Conservation (phyloP, 1,139 yeast genomes). For the Diutina siamensis region DNA sequence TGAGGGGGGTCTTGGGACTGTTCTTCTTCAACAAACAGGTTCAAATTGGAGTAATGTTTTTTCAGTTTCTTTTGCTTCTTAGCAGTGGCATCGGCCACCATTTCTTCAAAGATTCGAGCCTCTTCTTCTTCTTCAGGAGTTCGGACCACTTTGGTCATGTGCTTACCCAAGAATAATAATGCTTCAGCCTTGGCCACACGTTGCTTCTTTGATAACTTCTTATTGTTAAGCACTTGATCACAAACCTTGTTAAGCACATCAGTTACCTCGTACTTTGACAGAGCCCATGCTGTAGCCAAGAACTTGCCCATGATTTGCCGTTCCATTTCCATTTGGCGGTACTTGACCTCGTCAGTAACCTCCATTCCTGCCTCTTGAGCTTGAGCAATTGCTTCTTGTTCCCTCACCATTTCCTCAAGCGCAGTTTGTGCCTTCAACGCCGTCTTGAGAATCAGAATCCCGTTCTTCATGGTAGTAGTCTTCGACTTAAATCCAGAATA, state of each 20-base stretch:
- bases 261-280: conserved; percentile 64
- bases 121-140: conserved; percentile 64
- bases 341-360: conserved; percentile 26
- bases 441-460: conserved; percentile 27
- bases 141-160: conserved; percentile 45
- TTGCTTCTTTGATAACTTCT: conserved; percentile 36
- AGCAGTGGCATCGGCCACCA: conserved; percentile 57
- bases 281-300: conserved; percentile 70
- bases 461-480: conserved; percentile 27
- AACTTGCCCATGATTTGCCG: conserved; percentile 61
- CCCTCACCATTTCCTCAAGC: conserved; percentile 31
- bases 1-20: not conserved
- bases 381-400: conserved; percentile 21
- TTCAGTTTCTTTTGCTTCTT: conserved; percentile 14
- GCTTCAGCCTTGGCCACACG: conserved; percentile 51
- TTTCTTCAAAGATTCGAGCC: conserved; percentile 62
- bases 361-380: conserved; percentile 18
- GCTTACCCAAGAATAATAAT: conserved; percentile 43
- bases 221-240: conserved; percentile 47
- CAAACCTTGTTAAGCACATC: conserved; percentile 59
- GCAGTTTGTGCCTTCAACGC: conserved; percentile 33
- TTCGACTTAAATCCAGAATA: conserved; percentile 36
- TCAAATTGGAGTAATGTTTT: not conserved
- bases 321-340: conserved; percentile 45
- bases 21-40: conserved; percentile 1